phyloP scores from a whole-genome alignment of 73 alveolate genomes.

The Paraurostyla sp. region DNA sequence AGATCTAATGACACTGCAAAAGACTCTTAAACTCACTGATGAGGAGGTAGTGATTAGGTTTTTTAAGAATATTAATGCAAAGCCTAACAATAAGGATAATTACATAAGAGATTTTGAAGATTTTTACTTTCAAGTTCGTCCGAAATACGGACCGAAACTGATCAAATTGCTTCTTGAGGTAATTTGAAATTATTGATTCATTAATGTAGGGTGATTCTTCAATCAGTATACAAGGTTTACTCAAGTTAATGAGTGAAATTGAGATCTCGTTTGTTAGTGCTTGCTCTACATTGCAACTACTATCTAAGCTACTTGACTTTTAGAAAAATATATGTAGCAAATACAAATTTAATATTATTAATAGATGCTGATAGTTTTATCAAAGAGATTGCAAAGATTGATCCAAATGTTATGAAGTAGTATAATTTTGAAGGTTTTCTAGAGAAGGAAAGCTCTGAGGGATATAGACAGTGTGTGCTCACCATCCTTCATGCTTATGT shows the following conservation, averaged over 20 bases:
- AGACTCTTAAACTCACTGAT: slow-evolving; percentile 7
- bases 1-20: background rate
- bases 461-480: background rate
- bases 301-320: slow-evolving; percentile 29
- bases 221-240: slow-evolving; percentile 14
- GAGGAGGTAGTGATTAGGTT: slow-evolving; percentile 41
- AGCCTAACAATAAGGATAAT: background rate
- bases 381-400: slow-evolving; percentile 30
- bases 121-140: slow-evolving; percentile 36
- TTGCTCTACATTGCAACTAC: background rate
- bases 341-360: background rate
- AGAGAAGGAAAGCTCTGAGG: slow-evolving; percentile 7
- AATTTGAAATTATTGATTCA: background rate
- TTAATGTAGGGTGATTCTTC: slow-evolving; percentile 31
- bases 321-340: slow-evolving; percentile 36
- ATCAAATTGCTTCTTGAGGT: slow-evolving; percentile 31
- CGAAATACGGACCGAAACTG: slow-evolving; percentile 19
- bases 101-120: slow-evolving; percentile 54
- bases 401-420: background rate
- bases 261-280: slow-evolving; percentile 46
- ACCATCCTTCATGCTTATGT: slow-evolving; percentile 8
- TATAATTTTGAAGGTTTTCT: slow-evolving; percentile 25
- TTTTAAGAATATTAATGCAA: slow-evolving; percentile 1
- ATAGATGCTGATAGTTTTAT: slow-evolving; percentile 52
- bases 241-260: slow-evolving; percentile 30